Base-by-base conservation (phyloP, 108 stramenopile genomes). In the Bacterosira constricta region DNA sequence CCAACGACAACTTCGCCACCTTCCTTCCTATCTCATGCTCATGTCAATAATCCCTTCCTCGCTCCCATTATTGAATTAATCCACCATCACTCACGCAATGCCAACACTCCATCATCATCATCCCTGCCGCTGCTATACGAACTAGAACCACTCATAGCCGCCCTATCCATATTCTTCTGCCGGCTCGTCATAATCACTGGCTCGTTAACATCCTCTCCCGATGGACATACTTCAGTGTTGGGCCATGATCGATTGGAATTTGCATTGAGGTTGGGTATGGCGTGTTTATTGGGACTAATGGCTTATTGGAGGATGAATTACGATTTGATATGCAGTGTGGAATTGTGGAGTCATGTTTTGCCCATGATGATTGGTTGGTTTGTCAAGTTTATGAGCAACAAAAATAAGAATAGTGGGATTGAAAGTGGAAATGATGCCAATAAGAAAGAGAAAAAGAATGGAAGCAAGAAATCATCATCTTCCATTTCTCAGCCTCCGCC, bases 331-430 rank as follows among this genome's bases (percentile, higher is more conserved):
- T 71, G 64, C 25, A 88, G 88, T 0, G 63, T 89, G 39, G 86
- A 93, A 57, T 51, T 90, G 26, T 90, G 88, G 69, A 85, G 83
- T 45, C 90, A 93, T 63, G 78, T 83, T 17, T 67, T 87, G 23
- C 83, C 92, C 0, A 64, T 63, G 53, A 34, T 73, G 38, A 42
- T 87, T 21, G 45, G 59, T 21, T 55, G 23, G 25, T 73, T 80
- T 26, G 8, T 29, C 10, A 17, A 29, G 26, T 23, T 29, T 51
- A 29, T n/a, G n/a, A n/a, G n/a, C n/a, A n/a, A n/a, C n/a, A n/a
- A n/a, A n/a, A n/a, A 29, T 63, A 25, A 26, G 18, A 36, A 32
- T 6, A 52, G 17, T 3, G 26, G 5, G 53, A 35, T 41, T 17
- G 36, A 35, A 26, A 20, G 21, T 9, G 23, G 27, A 25, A 20